Evolutionary conservation across 495 filamentous ascomycete genomes (phyloP), one percentile per base, ranked within the genome.

Genomic region (Gamarada debralockiae): DNA sequence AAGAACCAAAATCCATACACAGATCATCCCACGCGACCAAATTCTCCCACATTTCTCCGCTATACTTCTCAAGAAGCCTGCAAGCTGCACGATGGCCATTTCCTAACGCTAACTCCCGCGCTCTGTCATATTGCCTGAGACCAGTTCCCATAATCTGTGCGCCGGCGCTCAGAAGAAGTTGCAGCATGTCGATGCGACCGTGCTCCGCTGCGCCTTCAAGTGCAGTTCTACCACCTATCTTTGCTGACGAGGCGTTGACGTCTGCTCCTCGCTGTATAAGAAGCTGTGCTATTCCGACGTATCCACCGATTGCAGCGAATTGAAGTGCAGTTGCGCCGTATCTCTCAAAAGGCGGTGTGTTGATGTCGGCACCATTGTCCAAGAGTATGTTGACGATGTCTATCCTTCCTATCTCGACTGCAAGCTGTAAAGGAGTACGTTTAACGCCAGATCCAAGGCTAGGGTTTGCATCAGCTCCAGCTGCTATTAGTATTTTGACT

Each of bases 361-460:
- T 52, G 37, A 52, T 24, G 15, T 52, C 24, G 10, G 51, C 51
- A 5, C 50, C 61, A 3, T 34, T 55, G 44, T 72, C 58, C 52
- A 73, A 64, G 5, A 77, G 66, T 34, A 70, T 38, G 21, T 73
- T 58, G 2, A 73, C 58, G 64, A 75, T 74, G 38, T 77, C 73
- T 15, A 75, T 34, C n/a, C 72, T 69, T 1, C 73, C 72, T 21
- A 67, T 24, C 42, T 74, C 68, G 0, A 70, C 70, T 3, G 74
- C 72, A 2, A 57, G 64, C 55, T 72, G 65, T 6, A 77, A 52
- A 3, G 73, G 66, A 44, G 70, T 76, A 23, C 66, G 43, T 0
- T 69, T 72, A 39, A 50, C 33, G 27, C 47, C 47, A 18, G 17
- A 21, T 39, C 17, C 3, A 36, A 39, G 14, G 22, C 15, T 17